These are phyloP conservation scores for Lachancea cidri DNA, from an alignment of 805 yeast species.

Conservation along the genomic window DNA sequence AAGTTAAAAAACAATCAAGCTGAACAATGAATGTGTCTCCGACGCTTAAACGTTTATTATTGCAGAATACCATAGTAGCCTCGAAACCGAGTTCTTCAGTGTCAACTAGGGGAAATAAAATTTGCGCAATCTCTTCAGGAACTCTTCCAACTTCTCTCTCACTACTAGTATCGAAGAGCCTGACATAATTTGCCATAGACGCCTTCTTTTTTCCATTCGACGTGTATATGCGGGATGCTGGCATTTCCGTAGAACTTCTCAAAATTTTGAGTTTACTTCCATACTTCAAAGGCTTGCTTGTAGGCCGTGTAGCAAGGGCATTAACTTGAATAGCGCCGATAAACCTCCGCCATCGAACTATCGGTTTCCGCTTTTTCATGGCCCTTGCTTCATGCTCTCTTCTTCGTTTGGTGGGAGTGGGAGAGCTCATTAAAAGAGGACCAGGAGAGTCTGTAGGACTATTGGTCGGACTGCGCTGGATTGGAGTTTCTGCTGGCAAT, in stretches of 20 bases:
- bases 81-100: constrained; percentile 49
- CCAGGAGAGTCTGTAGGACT: background rate
- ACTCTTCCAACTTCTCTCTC: constrained; percentile 68
- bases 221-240: constrained; percentile 17
- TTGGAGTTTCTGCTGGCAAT: background rate
- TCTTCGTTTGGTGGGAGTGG: background rate
- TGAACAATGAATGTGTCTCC: constrained; percentile 76
- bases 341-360: constrained; percentile 38
- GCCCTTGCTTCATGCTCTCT: background rate
- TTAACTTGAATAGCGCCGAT: constrained; percentile 57
- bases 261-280: constrained; percentile 40
- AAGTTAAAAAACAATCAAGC: constrained; percentile 58
- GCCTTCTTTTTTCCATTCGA: constrained; percentile 20
- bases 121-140: constrained; percentile 62
- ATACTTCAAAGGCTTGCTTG: constrained; percentile 39
- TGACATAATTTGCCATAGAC: constrained; percentile 32
- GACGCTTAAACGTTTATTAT: constrained; percentile 47
- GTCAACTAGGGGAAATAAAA: constrained; percentile 58
- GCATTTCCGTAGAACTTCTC: constrained; percentile 28
- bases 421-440: background rate
- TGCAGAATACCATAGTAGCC: constrained; percentile 54
- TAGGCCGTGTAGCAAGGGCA: constrained; percentile 72
- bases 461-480: background rate
- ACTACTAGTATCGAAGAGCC: constrained; percentile 25
- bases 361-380: constrained; percentile 12